phyloP scores from a whole-genome alignment of 805 yeast species.

The Ogataea methylovora region DNA sequence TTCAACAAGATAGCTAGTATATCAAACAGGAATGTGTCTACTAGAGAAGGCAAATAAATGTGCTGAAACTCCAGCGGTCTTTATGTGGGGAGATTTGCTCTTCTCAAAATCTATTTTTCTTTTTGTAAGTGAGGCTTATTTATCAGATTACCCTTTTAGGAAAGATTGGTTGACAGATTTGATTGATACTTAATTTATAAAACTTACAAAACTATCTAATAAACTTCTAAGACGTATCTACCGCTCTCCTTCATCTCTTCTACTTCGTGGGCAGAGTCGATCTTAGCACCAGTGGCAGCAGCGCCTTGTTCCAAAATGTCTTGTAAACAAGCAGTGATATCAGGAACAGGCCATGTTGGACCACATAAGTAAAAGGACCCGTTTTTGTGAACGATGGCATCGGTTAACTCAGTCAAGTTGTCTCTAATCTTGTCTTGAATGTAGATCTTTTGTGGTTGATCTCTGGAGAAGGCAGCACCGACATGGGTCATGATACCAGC shows the following conservation, averaged over 20 bases:
- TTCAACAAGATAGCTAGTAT: too few species aligned
- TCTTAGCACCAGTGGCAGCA: constrained; percentile 49
- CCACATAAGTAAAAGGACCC: constrained; percentile 97
- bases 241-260: constrained; percentile 92
- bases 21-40: too few species aligned
- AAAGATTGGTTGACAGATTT: too few species aligned
- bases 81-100: too few species aligned
- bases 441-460: constrained; percentile 89
- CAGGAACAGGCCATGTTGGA: constrained; percentile 99
- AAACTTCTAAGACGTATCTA: constrained; percentile 88
- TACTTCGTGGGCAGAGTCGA: constrained; percentile 72
- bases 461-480: constrained; percentile 98
- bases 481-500: constrained; percentile 90
- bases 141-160: too few species aligned
- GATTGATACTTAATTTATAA: too few species aligned
- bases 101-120: too few species aligned
- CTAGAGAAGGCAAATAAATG: too few species aligned
- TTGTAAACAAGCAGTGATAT: constrained; percentile 81
- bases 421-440: constrained; percentile 91
- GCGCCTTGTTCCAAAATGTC: constrained; percentile 76
- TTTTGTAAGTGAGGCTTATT: too few species aligned
- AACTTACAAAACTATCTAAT: constrained; percentile 39
- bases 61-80: too few species aligned
- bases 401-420: constrained; percentile 61
- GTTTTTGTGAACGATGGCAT: constrained; percentile 66